phyloP scores from a whole-genome alignment of 306 rosid genomes.

The Macrotyloma uniflorum region DNA sequence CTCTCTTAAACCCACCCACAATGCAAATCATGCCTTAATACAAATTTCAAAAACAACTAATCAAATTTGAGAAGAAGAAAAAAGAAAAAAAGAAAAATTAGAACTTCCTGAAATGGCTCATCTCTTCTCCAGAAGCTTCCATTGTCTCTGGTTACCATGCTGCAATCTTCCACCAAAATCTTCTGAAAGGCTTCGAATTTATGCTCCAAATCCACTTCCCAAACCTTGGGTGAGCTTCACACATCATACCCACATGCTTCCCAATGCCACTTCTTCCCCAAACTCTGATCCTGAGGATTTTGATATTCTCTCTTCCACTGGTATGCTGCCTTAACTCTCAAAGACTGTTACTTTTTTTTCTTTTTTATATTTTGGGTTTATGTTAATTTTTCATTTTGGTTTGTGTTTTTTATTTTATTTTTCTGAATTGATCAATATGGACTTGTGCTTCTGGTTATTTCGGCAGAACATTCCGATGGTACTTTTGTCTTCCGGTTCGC shows the following conservation, averaged over 20 bases:
- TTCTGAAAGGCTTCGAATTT: conserved; percentile 32
- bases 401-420: neutral
- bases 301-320: conserved; percentile 48
- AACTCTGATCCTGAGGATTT: conserved; percentile 46
- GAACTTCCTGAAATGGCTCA: conserved; percentile 40
- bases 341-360: conserved; percentile 10
- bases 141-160: conserved; percentile 32
- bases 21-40: neutral
- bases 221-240: conserved; percentile 32
- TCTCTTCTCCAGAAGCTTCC: conserved; percentile 46
- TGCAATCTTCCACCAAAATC: conserved; percentile 27
- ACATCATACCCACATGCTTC: conserved; percentile 22
- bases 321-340: conserved; percentile 42
- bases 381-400: conserved; percentile 28
- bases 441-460: conserved; percentile 34
- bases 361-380: conserved; percentile 8
- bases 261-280: conserved; percentile 44
- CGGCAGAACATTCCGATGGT: conserved; percentile 67
- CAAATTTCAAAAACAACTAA: neutral
- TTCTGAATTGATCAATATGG: neutral
- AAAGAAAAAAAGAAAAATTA: too few relatives aligned
- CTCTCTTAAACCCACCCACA: neutral
- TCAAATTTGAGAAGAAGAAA: too few relatives aligned
- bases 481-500: conserved; percentile 63
- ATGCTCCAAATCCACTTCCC: conserved; percentile 34